Base-by-base conservation (phyloP, 1,284 basidiomycete species). In the Hymenochaete sp. region DNA sequence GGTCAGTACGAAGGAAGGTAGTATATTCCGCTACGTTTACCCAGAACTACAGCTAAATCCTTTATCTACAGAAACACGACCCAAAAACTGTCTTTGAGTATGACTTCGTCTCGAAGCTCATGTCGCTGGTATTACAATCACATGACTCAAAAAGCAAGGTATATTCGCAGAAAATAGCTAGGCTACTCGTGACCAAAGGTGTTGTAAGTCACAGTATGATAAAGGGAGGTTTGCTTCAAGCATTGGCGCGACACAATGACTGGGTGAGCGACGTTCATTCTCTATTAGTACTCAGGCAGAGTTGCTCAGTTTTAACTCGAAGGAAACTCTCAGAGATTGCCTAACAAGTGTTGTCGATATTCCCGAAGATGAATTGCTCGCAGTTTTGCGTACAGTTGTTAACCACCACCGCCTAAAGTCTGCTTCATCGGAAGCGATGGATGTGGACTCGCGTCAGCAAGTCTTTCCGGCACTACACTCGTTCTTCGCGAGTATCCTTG, bases 171-270 rank as follows among this genome's bases (percentile, higher is more conserved):
- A 72, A 77, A 47, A 67, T 80, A 29, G 61, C 76, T n/a, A 64
- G 64, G 27, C 67, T 69, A 56, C 65, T 86, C 19, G 61, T 87
- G 3, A 66, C 73, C 56, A 66, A 62, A 44, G 61, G 68, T 2
- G 64, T 71, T 3, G 71, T 84, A 13, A 77, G 70, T 45, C 67
- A 72, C 26, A 67, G 64, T 22, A 82, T 85, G 78, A 54, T 83
- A 10, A 63, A 72, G 1, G 71, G 68, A 16, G 77, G 75, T 2
- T 56, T 86, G 13, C 53, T 86, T 24, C 62, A 63, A 9, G 65
- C 65, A 4, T 58, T 87, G 29, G 62, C 67, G 35, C 57, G 65
- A 43, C 70, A 67, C 46, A 65, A 67, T 37, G 84, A 86, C 55
- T 86, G 82, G 83, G 83, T 84, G 57, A 47, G 73, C 59, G 11